A percentile compares a stretch with the other conserved stretches of the same genome.
These are phyloP conservation scores for Fragaria vesca DNA, from an alignment of 306 rosid species.

Conservation along the genomic window DNA sequence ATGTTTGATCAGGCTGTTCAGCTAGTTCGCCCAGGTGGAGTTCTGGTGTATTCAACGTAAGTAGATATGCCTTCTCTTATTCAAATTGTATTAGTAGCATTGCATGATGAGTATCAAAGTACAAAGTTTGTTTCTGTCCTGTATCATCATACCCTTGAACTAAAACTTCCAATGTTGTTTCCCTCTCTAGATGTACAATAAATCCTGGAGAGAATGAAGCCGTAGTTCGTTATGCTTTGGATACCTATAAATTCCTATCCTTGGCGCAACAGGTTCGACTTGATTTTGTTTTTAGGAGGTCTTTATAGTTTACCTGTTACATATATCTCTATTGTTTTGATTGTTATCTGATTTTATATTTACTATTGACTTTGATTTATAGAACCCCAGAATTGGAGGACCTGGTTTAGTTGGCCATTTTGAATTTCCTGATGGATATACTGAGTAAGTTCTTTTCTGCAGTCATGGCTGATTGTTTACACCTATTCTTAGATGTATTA, in stretches of 20 bases:
- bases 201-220: constrained; percentile 99
- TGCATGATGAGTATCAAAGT: background rate
- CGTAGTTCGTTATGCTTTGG: constrained; percentile 89
- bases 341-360: constrained; percentile 3
- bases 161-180: constrained; percentile 15
- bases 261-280: constrained; percentile 79
- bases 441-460: constrained; percentile 55
- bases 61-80: constrained; percentile 33
- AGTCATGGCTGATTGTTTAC: background rate
- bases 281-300: background rate
- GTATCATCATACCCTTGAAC: constrained; percentile 18
- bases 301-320: constrained; percentile 7
- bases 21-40: constrained; percentile 79
- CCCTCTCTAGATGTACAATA: constrained; percentile 67
- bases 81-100: background rate
- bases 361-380: constrained; percentile 29
- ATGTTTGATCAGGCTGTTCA: constrained; percentile 97
- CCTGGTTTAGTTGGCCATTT: constrained; percentile 83
- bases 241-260: constrained; percentile 68
- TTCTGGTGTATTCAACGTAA: constrained; percentile 91
- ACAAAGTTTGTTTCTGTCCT: background rate
- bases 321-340: background rate
- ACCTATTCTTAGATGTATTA: background rate
- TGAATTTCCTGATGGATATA: constrained; percentile 75
- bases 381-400: constrained; percentile 94